Conservation (phyloP, 1,139 yeast species). For the Suhomyces bribrorum region DNA sequence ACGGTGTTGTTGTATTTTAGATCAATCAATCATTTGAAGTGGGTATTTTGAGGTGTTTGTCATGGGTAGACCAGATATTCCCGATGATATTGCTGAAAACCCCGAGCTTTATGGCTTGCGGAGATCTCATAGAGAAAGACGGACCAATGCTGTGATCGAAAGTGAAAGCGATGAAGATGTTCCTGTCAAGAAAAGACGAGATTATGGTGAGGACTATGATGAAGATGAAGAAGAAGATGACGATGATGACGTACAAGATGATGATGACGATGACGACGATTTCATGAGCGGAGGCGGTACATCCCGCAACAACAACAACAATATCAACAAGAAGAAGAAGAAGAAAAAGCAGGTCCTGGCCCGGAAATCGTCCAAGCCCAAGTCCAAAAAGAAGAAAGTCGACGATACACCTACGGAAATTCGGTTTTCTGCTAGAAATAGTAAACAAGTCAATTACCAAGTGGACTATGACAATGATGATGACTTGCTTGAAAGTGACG, state of each 20-base stretch:
- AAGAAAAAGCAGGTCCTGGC: conserved; percentile 12
- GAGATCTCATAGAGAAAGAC: conserved; percentile 75
- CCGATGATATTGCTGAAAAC: conserved; percentile 53
- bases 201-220: conserved; percentile 26
- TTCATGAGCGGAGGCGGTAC: conserved; percentile 20
- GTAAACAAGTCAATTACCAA: conserved; percentile 68
- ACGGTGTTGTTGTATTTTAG: too few relatives aligned
- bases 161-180: conserved; percentile 41
- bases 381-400: conserved; percentile 11
- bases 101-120: conserved; percentile 94
- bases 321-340: conserved; percentile 12
- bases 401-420: conserved; percentile 41
- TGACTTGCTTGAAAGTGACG: conserved; percentile 57
- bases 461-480: conserved; percentile 72
- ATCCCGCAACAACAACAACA: conserved; percentile 16
- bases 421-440: conserved; percentile 77
- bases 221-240: conserved; percentile 28
- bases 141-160: conserved; percentile 40
- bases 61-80: conserved; percentile 25
- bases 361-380: conserved; percentile 12
- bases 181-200: conserved; percentile 15
- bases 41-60: too few relatives aligned
- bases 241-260: conserved; percentile 29
- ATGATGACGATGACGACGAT: conserved; percentile 35
- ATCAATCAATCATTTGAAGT: too few relatives aligned